phyloP scores from a whole-genome alignment of 306 rosid species.

The Rosa lucieae region DNA sequence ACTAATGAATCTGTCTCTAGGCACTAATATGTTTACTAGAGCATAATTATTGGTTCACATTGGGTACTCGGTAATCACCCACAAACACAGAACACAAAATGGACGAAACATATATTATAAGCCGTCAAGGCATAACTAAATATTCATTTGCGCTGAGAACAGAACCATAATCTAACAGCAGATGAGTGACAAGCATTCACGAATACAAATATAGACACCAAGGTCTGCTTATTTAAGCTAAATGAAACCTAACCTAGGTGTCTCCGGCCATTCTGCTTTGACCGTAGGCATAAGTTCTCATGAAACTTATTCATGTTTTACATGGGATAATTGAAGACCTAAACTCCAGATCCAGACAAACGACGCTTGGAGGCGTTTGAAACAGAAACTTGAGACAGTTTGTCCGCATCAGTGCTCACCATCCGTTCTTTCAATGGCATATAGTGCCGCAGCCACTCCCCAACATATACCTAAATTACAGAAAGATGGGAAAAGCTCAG shows the following conservation, averaged over 20 bases:
- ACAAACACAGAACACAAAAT: neutral
- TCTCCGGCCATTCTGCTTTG: neutral
- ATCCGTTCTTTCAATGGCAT: conserved; percentile 51
- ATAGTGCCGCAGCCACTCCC: conserved; percentile 79
- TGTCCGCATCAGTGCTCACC: conserved; percentile 46
- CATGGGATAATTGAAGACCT: conserved; percentile 15
- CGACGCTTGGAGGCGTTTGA: conserved; percentile 84
- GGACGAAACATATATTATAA: neutral
- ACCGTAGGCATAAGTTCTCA: neutral
- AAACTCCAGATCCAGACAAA: conserved; percentile 64
- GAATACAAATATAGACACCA: neutral
- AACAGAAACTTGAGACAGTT: conserved; percentile 66
- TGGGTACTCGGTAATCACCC: neutral
- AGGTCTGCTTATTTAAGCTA: conserved; percentile 8
- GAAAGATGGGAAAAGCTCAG: conserved; percentile 10
- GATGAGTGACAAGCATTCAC: neutral
- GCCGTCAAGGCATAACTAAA: neutral
- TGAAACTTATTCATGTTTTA: conserved; percentile 3
- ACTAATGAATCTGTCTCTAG: neutral
- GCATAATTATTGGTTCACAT: neutral
- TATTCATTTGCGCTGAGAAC: neutral
- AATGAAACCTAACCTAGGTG: neutral
- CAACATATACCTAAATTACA: conserved; percentile 64
- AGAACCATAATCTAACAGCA: neutral
- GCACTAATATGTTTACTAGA: neutral